phyloP scores from a whole-genome alignment of 1,284 basidiomycete genomes.

The Leucoagaricus sp. region DNA sequence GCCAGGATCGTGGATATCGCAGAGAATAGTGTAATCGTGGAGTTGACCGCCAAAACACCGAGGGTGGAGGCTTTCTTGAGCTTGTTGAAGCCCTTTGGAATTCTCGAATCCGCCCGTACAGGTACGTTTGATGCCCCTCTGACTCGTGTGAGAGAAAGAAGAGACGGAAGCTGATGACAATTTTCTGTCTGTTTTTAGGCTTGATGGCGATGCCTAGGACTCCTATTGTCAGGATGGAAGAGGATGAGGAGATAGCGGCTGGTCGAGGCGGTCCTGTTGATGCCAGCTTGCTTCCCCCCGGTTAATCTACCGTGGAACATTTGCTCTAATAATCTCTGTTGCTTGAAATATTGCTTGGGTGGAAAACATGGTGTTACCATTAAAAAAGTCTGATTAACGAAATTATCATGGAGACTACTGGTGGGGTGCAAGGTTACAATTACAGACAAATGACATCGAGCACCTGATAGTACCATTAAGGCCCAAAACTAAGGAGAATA shows the following conservation, averaged over 20 bases:
- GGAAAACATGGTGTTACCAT: neutral
- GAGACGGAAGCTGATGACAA: neutral
- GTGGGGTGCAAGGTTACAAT: conserved; percentile 1
- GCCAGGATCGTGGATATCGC: conserved; percentile 95
- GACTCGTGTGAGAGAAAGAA: neutral
- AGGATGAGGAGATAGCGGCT: conserved; percentile 55
- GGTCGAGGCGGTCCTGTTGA: conserved; percentile 67
- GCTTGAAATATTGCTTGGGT: neutral
- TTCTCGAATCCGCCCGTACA: conserved; percentile 91
- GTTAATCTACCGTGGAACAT: conserved; percentile 49
- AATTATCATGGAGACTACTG: neutral
- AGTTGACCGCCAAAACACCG: conserved; percentile 90
- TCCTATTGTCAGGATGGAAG: conserved; percentile 67
- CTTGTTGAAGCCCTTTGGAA: conserved; percentile 92
- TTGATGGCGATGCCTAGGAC: conserved; percentile 97
- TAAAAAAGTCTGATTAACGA: neutral
- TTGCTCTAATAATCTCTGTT: neutral
- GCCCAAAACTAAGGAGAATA: conserved; percentile 7
- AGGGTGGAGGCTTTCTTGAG: conserved; percentile 94
- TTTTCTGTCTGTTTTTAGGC: conserved; percentile 47
- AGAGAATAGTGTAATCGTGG: conserved; percentile 93
- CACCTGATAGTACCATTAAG: conserved; percentile 3
- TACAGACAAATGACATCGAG: conserved; percentile 9
- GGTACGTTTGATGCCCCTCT: conserved; percentile 59
- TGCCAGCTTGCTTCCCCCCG: conserved; percentile 87